These are phyloP conservation scores for Nemania sp. DNA, from an alignment of 2,329 filamentous ascomycete species.

Conservation along the genomic window DNA sequence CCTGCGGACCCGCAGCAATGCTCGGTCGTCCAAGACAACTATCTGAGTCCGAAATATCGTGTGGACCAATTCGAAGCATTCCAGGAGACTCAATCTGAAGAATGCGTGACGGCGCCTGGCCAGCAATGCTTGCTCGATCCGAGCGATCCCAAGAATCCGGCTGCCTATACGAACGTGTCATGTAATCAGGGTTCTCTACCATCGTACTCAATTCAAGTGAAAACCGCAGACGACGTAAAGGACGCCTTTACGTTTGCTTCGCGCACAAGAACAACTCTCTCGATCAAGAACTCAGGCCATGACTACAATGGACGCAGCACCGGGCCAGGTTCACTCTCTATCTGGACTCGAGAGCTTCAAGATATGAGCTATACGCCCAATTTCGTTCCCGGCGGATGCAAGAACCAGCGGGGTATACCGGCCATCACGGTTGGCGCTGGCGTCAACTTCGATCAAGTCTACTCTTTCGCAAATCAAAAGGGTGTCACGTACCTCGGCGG, in stretches of 20 bases:
- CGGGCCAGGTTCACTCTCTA: neutral
- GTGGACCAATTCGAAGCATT: neutral
- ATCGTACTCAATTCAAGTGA: neutral
- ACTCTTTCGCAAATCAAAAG: neutral
- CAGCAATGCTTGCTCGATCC: neutral
- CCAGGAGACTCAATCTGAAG: neutral
- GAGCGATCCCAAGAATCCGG: neutral
- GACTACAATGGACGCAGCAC: neutral
- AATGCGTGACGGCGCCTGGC: neutral
- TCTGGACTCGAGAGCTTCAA: neutral
- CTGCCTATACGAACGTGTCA: neutral
- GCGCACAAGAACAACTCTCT: neutral
- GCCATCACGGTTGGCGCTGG: neutral
- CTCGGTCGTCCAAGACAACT: neutral
- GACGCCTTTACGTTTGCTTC: neutral
- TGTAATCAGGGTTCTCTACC: neutral
- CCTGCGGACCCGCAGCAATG: neutral
- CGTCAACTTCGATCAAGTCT: neutral
- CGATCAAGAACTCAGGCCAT: neutral
- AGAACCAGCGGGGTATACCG: neutral
- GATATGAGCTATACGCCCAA: neutral
- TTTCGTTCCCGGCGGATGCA: neutral
- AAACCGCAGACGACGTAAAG: neutral
- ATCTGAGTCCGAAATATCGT: neutral
- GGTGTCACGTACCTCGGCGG: neutral